Percentiles rank a stretch among this genome's conserved stretches.
Conservation (phyloP, 768 basidiomycete species). For the Pleurotus cornucopiae region DNA sequence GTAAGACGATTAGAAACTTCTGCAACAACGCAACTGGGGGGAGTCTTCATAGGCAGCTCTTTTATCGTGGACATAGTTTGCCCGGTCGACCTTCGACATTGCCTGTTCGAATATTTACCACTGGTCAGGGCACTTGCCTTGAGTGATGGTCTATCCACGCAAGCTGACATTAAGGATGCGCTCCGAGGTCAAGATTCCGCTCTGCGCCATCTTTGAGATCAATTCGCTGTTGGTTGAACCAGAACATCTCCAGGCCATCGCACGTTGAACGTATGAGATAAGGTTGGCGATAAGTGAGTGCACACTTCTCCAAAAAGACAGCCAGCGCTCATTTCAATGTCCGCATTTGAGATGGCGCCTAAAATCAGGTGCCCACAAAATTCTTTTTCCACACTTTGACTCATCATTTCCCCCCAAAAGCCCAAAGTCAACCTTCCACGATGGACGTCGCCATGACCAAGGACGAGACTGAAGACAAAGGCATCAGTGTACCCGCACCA, state of each 20-base stretch:
- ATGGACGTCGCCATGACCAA: slow-evolving; percentile 86
- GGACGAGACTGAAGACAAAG: slow-evolving; percentile 69
- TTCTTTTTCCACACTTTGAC: slow-evolving; percentile 8
- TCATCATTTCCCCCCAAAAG: slow-evolving; percentile 1
- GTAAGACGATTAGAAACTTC: not conserved
- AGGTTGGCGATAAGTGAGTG: not conserved
- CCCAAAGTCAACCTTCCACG: slow-evolving; percentile 9
- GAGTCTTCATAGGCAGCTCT: slow-evolving; percentile 68
- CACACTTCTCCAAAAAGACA: not conserved
- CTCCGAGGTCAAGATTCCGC: slow-evolving; percentile 54
- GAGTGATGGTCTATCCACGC: not conserved
- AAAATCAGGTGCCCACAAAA: slow-evolving; percentile 5
- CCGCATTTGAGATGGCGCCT: slow-evolving; percentile 1
- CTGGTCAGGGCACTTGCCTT: not conserved
- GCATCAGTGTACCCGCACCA: slow-evolving; percentile 30
- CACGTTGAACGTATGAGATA: not conserved
- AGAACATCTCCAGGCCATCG: slow-evolving; percentile 81
- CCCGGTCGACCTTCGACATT: slow-evolving; percentile 66
- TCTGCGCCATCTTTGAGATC: slow-evolving; percentile 56
- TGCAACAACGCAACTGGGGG: slow-evolving; percentile 54
- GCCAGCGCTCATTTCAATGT: not conserved
- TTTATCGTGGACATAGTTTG: slow-evolving; percentile 54
- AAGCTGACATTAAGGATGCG: slow-evolving; percentile 48
- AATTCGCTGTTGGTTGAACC: slow-evolving; percentile 72
- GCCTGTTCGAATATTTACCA: slow-evolving; percentile 36